Percentiles rank a stretch among this genome's conserved stretches.
Evolutionary conservation across 306 rosid species (phyloP).

Genomic region (Lagenaria siceraria): DNA sequence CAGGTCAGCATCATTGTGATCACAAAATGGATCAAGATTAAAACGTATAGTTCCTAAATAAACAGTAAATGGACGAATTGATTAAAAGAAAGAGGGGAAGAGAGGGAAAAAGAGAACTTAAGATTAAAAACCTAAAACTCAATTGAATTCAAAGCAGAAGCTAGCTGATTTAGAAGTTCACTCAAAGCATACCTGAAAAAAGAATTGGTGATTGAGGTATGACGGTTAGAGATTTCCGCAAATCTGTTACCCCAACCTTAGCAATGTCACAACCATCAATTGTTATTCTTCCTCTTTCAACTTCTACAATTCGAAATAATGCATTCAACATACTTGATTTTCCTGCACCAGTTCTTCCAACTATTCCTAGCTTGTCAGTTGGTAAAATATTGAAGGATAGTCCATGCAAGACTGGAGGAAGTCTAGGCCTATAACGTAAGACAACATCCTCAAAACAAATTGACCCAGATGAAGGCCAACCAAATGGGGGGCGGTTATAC

Average conservation of each 20-base stretch:
- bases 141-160: background rate
- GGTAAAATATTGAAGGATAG: slow-evolving; percentile 50
- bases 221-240: slow-evolving; percentile 65
- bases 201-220: slow-evolving; percentile 88
- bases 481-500: slow-evolving; percentile 54
- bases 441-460: slow-evolving; percentile 67
- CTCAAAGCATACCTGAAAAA: slow-evolving; percentile 51
- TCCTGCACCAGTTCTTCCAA: slow-evolving; percentile 97
- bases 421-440: slow-evolving; percentile 79
- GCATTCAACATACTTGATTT: slow-evolving; percentile 94
- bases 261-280: slow-evolving; percentile 61
- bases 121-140: background rate
- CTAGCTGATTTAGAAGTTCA: background rate
- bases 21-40: slow-evolving; percentile 78
- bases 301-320: slow-evolving; percentile 68
- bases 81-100: slow-evolving; percentile 4
- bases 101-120: background rate
- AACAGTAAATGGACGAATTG: background rate
- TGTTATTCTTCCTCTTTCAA: slow-evolving; percentile 53
- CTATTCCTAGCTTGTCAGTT: slow-evolving; percentile 77
- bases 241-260: slow-evolving; percentile 57
- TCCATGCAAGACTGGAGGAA: slow-evolving; percentile 76
- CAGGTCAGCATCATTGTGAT: slow-evolving; percentile 67
- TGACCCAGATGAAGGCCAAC: slow-evolving; percentile 77
- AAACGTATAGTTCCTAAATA: slow-evolving; percentile 66